These are phyloP conservation scores for Stropharia rugosoannulata DNA, from an alignment of 768 basidiomycete genomes.

Conservation along the genomic window DNA sequence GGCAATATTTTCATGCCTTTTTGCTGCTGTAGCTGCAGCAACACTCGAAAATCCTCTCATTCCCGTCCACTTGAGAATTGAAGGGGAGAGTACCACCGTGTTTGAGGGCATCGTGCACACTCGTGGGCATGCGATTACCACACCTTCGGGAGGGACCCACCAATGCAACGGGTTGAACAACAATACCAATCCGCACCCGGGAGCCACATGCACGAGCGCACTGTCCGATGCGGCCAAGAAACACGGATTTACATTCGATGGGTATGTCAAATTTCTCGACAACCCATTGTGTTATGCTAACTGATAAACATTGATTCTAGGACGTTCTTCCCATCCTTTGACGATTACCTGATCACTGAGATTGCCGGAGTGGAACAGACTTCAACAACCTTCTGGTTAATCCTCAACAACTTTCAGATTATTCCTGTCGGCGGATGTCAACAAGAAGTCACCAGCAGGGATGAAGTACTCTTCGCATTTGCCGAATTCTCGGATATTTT, in stretches of 20 bases:
- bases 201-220: constrained; percentile 42
- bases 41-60: constrained; percentile 9
- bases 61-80: constrained; percentile 36
- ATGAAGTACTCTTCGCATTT: constrained; percentile 38
- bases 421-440: constrained; percentile 40
- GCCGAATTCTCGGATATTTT: constrained; percentile 32
- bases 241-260: constrained; percentile 37
- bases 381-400: constrained; percentile 33
- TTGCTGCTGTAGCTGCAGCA: not conserved
- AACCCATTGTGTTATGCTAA: not conserved
- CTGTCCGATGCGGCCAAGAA: constrained; percentile 38
- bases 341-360: constrained; percentile 42
- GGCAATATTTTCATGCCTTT: not conserved
- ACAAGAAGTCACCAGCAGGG: constrained; percentile 27
- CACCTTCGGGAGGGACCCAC: constrained; percentile 34
- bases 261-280: constrained; percentile 20
- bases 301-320: constrained; percentile 14
- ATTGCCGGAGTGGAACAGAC: constrained; percentile 32
- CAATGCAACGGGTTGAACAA: constrained; percentile 47
- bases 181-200: constrained; percentile 28
- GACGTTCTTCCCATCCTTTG: constrained; percentile 32
- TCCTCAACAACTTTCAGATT: constrained; percentile 33
- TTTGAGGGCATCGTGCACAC: constrained; percentile 39
- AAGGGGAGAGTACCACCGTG: constrained; percentile 35
- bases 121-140: constrained; percentile 38